phyloP scores from a whole-genome alignment of 371 early-diverging fungal genomes.

The Mortierella sp. region DNA sequence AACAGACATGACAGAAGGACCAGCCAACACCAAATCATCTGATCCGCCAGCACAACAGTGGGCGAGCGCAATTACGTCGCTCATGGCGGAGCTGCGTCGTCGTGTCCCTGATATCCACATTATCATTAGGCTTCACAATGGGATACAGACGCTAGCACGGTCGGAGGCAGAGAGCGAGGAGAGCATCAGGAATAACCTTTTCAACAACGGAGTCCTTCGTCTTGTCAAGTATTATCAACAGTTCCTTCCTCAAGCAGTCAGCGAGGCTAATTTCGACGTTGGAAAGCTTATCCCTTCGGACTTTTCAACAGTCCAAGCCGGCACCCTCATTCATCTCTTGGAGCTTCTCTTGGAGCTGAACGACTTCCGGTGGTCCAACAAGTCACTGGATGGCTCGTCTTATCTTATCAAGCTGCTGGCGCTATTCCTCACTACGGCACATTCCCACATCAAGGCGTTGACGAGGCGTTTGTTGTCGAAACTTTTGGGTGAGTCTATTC shows the following conservation, averaged over 20 bases:
- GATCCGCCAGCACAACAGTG: slow-evolving; percentile 53
- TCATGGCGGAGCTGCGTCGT: slow-evolving; percentile 74
- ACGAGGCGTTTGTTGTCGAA: slow-evolving; percentile 65
- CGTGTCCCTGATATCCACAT: slow-evolving; percentile 84
- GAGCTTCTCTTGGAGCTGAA: slow-evolving; percentile 71
- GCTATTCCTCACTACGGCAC: slow-evolving; percentile 69
- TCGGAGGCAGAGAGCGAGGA: slow-evolving; percentile 36
- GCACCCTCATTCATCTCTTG: slow-evolving; percentile 71
- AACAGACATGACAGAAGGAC: slow-evolving; percentile 24
- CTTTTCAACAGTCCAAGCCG: slow-evolving; percentile 67
- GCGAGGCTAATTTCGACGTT: slow-evolving; percentile 81
- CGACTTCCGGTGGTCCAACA: slow-evolving; percentile 81
- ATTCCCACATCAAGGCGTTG: slow-evolving; percentile 64
- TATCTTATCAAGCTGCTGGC: slow-evolving; percentile 72
- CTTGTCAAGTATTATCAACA: slow-evolving; percentile 79
- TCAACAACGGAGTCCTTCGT: slow-evolving; percentile 69
- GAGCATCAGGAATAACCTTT: slow-evolving; percentile 61
- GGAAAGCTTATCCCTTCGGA: slow-evolving; percentile 83
- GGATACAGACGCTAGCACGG: slow-evolving; percentile 26
- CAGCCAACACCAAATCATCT: slow-evolving; percentile 3
- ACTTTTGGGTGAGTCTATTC: slow-evolving; percentile 70
- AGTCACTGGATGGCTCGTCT: slow-evolving; percentile 60
- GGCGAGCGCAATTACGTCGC: slow-evolving; percentile 37
- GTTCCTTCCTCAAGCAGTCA: slow-evolving; percentile 74
- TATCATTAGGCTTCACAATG: slow-evolving; percentile 69